Conservation (phyloP, 1,284 basidiomycete genomes). For the Inonotus obliquus region DNA sequence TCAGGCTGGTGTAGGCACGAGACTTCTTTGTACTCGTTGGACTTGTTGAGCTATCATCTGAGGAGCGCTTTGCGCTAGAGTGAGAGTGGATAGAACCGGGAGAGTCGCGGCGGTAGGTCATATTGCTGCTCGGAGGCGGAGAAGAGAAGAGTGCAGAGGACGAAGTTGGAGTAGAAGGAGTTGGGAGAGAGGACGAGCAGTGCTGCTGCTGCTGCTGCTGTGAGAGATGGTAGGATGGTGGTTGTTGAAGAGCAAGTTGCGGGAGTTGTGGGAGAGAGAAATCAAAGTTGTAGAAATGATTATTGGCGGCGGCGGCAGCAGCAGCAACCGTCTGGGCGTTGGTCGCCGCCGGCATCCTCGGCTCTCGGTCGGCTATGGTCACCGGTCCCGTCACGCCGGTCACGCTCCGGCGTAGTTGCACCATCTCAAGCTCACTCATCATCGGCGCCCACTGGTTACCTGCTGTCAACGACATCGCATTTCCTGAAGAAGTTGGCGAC, state of each 20-base stretch:
- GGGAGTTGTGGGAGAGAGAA: slow-evolving; percentile 7
- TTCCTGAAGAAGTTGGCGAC: background rate
- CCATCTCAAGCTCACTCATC: slow-evolving; percentile 10
- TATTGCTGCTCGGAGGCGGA: background rate
- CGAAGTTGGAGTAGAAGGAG: background rate
- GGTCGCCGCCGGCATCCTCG: slow-evolving; percentile 24
- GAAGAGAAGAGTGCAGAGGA: background rate
- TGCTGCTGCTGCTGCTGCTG: too few relatives aligned
- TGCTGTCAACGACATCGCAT: background rate
- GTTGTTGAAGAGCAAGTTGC: background rate
- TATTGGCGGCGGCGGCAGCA: too few relatives aligned
- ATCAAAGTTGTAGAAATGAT: slow-evolving; percentile 15
- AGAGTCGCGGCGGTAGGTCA: background rate
- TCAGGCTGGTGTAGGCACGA: slow-evolving; percentile 61
- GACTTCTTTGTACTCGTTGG: slow-evolving; percentile 38
- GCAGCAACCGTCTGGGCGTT: background rate
- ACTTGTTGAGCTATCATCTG: background rate
- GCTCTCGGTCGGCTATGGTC: slow-evolving; percentile 38
- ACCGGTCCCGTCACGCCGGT: background rate
- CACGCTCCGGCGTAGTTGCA: slow-evolving; percentile 5
- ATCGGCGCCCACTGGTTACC: background rate
- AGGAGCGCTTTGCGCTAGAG: background rate
- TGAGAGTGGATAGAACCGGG: background rate
- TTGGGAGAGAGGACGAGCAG: background rate
- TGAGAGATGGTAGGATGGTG: background rate